phyloP scores from a whole-genome alignment of 1,284 basidiomycete genomes.

The Apiotrichum gracile region DNA sequence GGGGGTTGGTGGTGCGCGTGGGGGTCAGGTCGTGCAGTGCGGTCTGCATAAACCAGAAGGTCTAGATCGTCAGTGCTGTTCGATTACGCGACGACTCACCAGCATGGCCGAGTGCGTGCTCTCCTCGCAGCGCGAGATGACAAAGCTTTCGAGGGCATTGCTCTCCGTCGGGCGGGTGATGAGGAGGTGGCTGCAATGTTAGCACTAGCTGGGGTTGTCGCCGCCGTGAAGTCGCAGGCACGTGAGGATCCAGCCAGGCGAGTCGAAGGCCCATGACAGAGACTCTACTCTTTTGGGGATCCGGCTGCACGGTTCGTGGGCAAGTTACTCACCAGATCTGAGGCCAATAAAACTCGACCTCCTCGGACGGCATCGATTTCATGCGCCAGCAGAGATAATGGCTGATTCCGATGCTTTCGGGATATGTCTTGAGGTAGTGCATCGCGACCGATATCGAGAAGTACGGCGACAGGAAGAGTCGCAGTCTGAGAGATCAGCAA shows the following conservation, averaged over 20 bases:
- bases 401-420: slow-evolving; percentile 90
- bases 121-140: slow-evolving; percentile 74
- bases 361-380: slow-evolving; percentile 65
- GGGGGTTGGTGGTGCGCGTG: slow-evolving; percentile 58
- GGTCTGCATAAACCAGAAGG: slow-evolving; percentile 96
- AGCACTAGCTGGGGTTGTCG: not conserved
- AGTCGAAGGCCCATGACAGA: too few species aligned
- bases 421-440: slow-evolving; percentile 78
- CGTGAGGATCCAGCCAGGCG: too few species aligned
- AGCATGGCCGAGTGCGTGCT: slow-evolving; percentile 91
- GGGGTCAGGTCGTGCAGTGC: slow-evolving; percentile 77
- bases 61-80: slow-evolving; percentile 54
- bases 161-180: slow-evolving; percentile 84
- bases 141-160: slow-evolving; percentile 83
- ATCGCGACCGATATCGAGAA: slow-evolving; percentile 88
- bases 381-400: slow-evolving; percentile 87
- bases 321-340: slow-evolving; percentile 70
- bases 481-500: slow-evolving; percentile 49
- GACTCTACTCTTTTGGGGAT: too few species aligned
- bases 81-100: slow-evolving; percentile 53
- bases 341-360: slow-evolving; percentile 91
- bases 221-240: too few species aligned
- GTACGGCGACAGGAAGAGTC: slow-evolving; percentile 83
- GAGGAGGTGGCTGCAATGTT: slow-evolving; percentile 69
- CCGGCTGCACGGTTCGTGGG: too few species aligned